Conservation (phyloP, 179 eudicot species). For the Amaranthus tricolor region DNA sequence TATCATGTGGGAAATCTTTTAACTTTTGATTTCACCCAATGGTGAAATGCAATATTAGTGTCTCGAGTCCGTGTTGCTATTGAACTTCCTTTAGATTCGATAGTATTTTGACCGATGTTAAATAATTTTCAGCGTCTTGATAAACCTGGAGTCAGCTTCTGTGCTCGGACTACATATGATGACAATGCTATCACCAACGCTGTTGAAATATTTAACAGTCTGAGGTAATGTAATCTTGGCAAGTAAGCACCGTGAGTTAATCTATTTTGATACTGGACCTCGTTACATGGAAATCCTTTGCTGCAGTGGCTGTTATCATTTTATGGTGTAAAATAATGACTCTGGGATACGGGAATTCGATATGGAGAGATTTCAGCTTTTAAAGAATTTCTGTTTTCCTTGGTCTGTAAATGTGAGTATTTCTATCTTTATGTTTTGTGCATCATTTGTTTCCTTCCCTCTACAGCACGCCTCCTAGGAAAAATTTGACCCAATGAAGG, state of each 20-base stretch:
- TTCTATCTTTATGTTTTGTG: background rate
- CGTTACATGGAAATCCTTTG: background rate
- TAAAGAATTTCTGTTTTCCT: slow-evolving; percentile 62
- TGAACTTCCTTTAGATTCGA: background rate
- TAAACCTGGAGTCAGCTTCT: slow-evolving; percentile 64
- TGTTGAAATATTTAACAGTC: slow-evolving; percentile 65
- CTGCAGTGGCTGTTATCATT: slow-evolving; percentile 68
- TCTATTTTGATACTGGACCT: background rate
- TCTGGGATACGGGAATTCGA: slow-evolving; percentile 71
- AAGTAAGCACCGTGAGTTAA: background rate
- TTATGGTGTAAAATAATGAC: slow-evolving; percentile 83
- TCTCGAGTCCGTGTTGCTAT: too few relatives aligned
- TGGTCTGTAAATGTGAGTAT: slow-evolving; percentile 90
- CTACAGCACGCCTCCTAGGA: background rate
- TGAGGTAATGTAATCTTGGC: slow-evolving; percentile 46
- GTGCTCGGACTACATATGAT: slow-evolving; percentile 76
- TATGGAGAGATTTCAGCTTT: slow-evolving; percentile 76
- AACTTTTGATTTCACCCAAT: background rate
- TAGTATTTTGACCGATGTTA: slow-evolving; percentile 12
- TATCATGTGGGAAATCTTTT: too few relatives aligned
- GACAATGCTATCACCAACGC: slow-evolving; percentile 93
- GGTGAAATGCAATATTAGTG: too few relatives aligned
- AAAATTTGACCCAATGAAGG: too few relatives aligned
- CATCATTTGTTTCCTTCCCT: background rate
- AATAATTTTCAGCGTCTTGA: slow-evolving; percentile 57